Evolutionary conservation across 495 filamentous ascomycete genomes (phyloP).

Genomic region (Talaromyces trachyspermus): DNA sequence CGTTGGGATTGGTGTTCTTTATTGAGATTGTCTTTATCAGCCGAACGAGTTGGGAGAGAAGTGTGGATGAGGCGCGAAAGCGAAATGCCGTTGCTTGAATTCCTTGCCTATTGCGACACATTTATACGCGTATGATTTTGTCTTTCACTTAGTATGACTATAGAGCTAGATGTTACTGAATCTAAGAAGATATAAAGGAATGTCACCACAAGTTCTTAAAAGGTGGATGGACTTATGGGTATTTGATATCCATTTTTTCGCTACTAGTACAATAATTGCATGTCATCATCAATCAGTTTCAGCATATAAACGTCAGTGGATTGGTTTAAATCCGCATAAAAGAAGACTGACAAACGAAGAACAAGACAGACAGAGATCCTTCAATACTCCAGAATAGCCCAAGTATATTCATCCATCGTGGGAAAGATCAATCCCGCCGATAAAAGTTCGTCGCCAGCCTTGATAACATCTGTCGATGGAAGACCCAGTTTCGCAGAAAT

Average conservation of each 20-base stretch:
- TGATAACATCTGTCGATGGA: slow-evolving; percentile 58
- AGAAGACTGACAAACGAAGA: too few species aligned
- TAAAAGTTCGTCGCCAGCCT: slow-evolving; percentile 72
- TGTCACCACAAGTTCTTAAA: too few species aligned
- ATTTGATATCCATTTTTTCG: too few species aligned
- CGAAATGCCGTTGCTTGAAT: slow-evolving; percentile 55
- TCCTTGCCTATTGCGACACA: too few species aligned
- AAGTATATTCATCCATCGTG: slow-evolving; percentile 81
- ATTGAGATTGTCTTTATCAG: slow-evolving; percentile 63
- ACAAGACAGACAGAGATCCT: not conserved
- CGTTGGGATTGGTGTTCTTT: slow-evolving; percentile 53
- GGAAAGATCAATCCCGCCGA: slow-evolving; percentile 71
- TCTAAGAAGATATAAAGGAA: not conserved
- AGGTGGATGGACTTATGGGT: too few species aligned
- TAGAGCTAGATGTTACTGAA: too few species aligned
- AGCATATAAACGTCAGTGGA: not conserved
- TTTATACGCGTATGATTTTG: too few species aligned
- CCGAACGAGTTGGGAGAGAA: slow-evolving; percentile 61
- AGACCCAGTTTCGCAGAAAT: slow-evolving; percentile 59
- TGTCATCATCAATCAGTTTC: slow-evolving; percentile 2
- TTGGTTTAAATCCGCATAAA: too few species aligned
- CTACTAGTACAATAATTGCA: not conserved
- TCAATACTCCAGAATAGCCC: slow-evolving; percentile 61
- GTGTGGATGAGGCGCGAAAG: slow-evolving; percentile 62
- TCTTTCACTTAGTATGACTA: too few species aligned